These are phyloP conservation scores for Vanrija sp. DNA, from an alignment of 1,284 basidiomycete genomes.

Conservation along the genomic window DNA sequence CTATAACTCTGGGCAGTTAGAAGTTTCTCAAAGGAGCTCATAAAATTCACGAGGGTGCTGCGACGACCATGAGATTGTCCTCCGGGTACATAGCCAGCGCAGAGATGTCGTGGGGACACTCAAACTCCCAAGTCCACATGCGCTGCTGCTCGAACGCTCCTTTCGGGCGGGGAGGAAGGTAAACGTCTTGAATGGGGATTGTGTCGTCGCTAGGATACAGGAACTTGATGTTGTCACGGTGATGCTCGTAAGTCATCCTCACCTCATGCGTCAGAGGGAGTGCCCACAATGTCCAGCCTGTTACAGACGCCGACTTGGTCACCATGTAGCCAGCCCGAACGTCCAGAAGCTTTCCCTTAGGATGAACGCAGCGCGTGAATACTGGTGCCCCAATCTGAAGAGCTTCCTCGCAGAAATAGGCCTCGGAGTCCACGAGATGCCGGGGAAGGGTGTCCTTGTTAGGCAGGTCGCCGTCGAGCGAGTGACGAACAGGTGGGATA, in stretches of 20 bases:
- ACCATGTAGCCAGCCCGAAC: constrained; percentile 8
- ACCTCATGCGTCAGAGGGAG: constrained; percentile 5
- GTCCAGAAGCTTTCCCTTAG: background rate
- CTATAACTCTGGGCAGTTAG: background rate
- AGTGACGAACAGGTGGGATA: background rate
- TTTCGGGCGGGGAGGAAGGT: background rate
- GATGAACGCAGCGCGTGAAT: constrained; percentile 3
- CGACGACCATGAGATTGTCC: constrained; percentile 3
- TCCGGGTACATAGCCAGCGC: constrained; percentile 4
- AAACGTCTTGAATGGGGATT: background rate
- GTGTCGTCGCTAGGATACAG: background rate
- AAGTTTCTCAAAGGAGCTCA: background rate
- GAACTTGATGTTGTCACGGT: background rate
- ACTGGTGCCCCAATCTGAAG: background rate
- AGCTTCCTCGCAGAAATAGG: too few species aligned
- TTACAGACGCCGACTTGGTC: background rate
- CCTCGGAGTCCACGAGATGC: too few species aligned
- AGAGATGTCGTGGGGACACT: background rate
- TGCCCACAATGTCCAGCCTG: constrained; percentile 5
- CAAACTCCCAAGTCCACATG: constrained; percentile 8
- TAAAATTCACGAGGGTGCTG: background rate
- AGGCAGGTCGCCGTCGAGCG: constrained; percentile 1
- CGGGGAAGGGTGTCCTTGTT: background rate
- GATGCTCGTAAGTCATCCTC: background rate
- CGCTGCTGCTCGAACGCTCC: background rate